Conservation (phyloP, 1,284 basidiomycete genomes). For the Ustanciosporium gigantosporum region DNA sequence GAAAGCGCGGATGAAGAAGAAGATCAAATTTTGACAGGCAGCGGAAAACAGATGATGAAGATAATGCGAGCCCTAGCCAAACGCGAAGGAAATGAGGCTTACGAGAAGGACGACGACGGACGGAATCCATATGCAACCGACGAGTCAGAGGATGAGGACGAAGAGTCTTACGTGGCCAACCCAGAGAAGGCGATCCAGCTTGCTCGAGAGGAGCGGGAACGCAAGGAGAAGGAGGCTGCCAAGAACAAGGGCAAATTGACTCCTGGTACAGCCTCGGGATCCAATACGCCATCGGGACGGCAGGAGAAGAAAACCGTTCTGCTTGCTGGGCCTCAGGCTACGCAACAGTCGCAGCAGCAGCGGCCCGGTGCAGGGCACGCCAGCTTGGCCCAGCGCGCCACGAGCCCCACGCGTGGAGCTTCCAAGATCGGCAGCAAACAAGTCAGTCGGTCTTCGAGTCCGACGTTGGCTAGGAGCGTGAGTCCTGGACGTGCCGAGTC, state of each 20-base stretch:
- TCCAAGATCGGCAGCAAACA: constrained; percentile 44
- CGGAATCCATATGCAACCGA: constrained; percentile 56
- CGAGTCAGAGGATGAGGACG: constrained; percentile 54
- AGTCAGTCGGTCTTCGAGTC: constrained; percentile 35
- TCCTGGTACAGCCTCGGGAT: constrained; percentile 17
- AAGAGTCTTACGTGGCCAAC: constrained; percentile 55
- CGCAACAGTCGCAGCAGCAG: constrained; percentile 3
- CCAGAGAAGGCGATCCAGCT: constrained; percentile 57
- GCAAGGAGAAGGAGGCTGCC: constrained; percentile 35
- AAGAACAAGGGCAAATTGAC: constrained; percentile 28
- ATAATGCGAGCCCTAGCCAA: constrained; percentile 58
- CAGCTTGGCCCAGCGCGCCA: constrained; percentile 46
- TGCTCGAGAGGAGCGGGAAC: constrained; percentile 56
- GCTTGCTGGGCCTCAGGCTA: not conserved
- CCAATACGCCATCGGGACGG: constrained; percentile 30
- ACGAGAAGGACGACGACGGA: constrained; percentile 57
- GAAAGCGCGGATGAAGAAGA: constrained; percentile 38
- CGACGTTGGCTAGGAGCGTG: constrained; percentile 10
- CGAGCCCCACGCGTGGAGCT: constrained; percentile 30
- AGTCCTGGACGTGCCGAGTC: constrained; percentile 33
- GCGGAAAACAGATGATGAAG: constrained; percentile 60
- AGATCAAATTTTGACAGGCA: constrained; percentile 53
- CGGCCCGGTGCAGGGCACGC: constrained; percentile 47
- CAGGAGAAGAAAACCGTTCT: constrained; percentile 27
- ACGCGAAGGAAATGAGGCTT: constrained; percentile 55